Evolutionary conservation across 78 protist species (phyloP), one percentile per base, ranked within the genome.

Genomic region (Isochrysis galbana): DNA sequence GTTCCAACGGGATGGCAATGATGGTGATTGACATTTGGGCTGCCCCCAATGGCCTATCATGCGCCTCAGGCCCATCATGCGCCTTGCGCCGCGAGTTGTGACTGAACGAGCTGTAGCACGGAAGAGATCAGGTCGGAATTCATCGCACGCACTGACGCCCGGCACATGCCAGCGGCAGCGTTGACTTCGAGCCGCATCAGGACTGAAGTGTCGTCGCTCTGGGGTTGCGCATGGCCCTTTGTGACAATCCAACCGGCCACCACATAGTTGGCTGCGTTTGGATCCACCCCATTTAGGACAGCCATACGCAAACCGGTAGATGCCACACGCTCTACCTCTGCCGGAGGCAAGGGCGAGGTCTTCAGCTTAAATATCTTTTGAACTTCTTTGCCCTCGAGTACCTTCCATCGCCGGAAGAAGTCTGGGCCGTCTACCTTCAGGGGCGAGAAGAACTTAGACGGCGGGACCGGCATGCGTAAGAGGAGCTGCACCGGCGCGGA

Each of bases 401-500:
- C 39, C 82, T 72, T 72, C 82, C 82, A 72, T 7, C 55, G 54
- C 2, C 51, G 47, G 55, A 80, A 80, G 10, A 80, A 80, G 55
- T 44, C 55, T 3, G 38, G 29, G 14, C 55, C 88, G 23, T 25
- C 55, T 34, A 44, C 10, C 29, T 5, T 25, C 29, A 80, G n/a
- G 26, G 88, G 88, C 88, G 34, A 36, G 32, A 47, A 4, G 70
- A 84, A 84, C 70, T 84, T 84, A 26, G 72, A 47, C 5, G 90
- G 46, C 23, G 0, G 0, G 34, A 84, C 26, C 25, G 90, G 90
- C 34, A 84, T 1, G 46, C 34, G 69, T 21, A 11, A 0, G 34
- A 84, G 23, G 10, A 36, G 69, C 39, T 14, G 88, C 88, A 1
- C 26, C 5, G 88, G 48, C 7, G 14, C 54, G 17, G 21, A 2